Evolutionary conservation across 805 yeast genomes (phyloP).

Genomic region (Wickerhamomyces tratensis): DNA sequence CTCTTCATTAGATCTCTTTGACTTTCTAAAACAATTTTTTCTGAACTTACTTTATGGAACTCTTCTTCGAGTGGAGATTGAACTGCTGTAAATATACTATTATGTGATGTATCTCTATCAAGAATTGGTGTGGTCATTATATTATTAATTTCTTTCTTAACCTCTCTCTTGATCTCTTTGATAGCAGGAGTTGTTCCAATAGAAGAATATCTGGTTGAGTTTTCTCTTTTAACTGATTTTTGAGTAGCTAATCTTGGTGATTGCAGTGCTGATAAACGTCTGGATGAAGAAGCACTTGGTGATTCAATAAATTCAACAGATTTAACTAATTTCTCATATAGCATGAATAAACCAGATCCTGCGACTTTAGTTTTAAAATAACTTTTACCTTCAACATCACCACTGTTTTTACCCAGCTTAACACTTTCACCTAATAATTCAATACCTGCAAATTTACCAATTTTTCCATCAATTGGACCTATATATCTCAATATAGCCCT

Average conservation of each 20-base stretch:
- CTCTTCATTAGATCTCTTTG: conserved; percentile 32
- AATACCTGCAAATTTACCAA: conserved; percentile 78
- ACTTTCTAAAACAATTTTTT: conserved; percentile 10
- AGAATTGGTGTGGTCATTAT: background rate
- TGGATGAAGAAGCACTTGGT: conserved; percentile 2
- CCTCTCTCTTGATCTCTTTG: background rate
- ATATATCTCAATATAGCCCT: conserved; percentile 58
- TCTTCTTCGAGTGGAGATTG: conserved; percentile 9
- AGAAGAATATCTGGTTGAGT: too few relatives aligned
- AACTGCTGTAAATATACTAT: background rate
- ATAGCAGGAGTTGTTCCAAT: background rate
- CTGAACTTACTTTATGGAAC: conserved; percentile 8
- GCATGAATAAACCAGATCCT: conserved; percentile 68
- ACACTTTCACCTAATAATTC: conserved; percentile 65
- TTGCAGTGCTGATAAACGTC: conserved; percentile 2
- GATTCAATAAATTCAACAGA: conserved; percentile 11
- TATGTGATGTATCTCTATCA: conserved; percentile 5
- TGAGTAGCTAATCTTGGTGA: conserved; percentile 1
- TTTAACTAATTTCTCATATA: conserved; percentile 31
- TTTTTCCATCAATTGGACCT: conserved; percentile 65
- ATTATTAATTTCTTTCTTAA: background rate
- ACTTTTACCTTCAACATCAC: conserved; percentile 61
- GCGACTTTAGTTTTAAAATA: conserved; percentile 62
- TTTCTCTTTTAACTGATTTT: too few relatives aligned
- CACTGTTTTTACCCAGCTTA: conserved; percentile 72